phyloP scores from a whole-genome alignment of 768 basidiomycete genomes.

The Russula emetica region DNA sequence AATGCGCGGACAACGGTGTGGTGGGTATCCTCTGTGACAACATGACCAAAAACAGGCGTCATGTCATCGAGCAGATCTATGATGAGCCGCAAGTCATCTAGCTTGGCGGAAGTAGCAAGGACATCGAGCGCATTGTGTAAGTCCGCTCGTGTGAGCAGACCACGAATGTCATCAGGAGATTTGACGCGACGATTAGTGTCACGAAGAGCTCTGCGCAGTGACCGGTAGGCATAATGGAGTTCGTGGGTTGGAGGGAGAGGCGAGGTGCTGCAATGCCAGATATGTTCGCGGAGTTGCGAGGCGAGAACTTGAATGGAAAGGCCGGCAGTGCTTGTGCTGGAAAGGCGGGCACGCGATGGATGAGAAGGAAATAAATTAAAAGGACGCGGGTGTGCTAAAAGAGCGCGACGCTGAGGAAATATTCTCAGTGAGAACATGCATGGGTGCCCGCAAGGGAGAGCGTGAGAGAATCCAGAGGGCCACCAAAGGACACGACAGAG shows the following conservation, averaged over 20 bases:
- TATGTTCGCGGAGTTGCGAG: slow-evolving; percentile 14
- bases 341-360: slow-evolving; percentile 10
- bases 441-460: neutral
- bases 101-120: slow-evolving; percentile 50
- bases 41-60: slow-evolving; percentile 44
- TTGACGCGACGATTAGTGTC: neutral
- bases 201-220: slow-evolving; percentile 22
- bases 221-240: slow-evolving; percentile 18
- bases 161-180: neutral
- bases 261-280: slow-evolving; percentile 19
- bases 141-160: slow-evolving; percentile 33
- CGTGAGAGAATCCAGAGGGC: slow-evolving; percentile 1
- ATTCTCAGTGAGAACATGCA: slow-evolving; percentile 17
- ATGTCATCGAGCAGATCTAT: slow-evolving; percentile 50
- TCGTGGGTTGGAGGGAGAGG: slow-evolving; percentile 5
- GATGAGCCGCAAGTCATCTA: slow-evolving; percentile 51
- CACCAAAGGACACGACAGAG: neutral
- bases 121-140: slow-evolving; percentile 41
- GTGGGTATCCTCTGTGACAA: slow-evolving; percentile 46
- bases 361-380: neutral
- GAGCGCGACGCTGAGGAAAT: neutral
- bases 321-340: slow-evolving; percentile 44
- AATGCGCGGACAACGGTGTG: slow-evolving; percentile 47
- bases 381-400: neutral
- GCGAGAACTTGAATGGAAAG: slow-evolving; percentile 34